Evolutionary conservation across 2,329 filamentous ascomycete genomes (phyloP).

Genomic region (Cladorrhinum sp.): DNA sequence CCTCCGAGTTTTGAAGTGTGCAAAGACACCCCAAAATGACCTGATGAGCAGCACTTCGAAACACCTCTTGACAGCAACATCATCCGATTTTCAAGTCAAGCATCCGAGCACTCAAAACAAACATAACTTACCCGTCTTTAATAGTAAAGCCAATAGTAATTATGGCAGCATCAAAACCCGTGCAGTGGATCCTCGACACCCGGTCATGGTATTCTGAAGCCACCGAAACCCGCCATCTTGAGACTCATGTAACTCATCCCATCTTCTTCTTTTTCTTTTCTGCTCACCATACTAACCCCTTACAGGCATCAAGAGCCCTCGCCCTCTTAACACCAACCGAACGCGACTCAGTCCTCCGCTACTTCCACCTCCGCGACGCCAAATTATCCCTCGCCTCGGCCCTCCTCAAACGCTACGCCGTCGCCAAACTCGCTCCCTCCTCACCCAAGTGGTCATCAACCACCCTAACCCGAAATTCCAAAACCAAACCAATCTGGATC

Average conservation of each 20-base stretch:
- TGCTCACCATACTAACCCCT: not conserved
- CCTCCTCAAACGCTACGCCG: conserved; percentile 69
- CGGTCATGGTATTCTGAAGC: conserved; percentile 55
- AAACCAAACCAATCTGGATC: conserved; percentile 52
- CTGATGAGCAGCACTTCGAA: conserved; percentile 7
- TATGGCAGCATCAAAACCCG: conserved; percentile 17
- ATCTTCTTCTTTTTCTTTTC: not conserved
- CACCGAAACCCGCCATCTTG: conserved; percentile 46
- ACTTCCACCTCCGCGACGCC: conserved; percentile 67
- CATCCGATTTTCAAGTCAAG: not conserved
- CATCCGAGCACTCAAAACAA: not conserved
- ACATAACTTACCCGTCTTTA: not conserved
- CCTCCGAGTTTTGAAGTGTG: not conserved
- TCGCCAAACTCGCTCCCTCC: conserved; percentile 52
- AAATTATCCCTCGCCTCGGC: conserved; percentile 71
- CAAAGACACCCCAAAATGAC: not conserved
- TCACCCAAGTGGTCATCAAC: conserved; percentile 59
- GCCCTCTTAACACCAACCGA: conserved; percentile 54
- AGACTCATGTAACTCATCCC: conserved; percentile 40
- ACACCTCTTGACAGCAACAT: not conserved
- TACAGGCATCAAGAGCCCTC: conserved; percentile 53
- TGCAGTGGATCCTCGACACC: conserved; percentile 64
- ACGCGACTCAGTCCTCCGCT: conserved; percentile 55
- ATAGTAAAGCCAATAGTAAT: not conserved
- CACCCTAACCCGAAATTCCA: conserved; percentile 52